phyloP scores from a whole-genome alignment of 495 filamentous ascomycete species.

The Aspergillus biplanus region DNA sequence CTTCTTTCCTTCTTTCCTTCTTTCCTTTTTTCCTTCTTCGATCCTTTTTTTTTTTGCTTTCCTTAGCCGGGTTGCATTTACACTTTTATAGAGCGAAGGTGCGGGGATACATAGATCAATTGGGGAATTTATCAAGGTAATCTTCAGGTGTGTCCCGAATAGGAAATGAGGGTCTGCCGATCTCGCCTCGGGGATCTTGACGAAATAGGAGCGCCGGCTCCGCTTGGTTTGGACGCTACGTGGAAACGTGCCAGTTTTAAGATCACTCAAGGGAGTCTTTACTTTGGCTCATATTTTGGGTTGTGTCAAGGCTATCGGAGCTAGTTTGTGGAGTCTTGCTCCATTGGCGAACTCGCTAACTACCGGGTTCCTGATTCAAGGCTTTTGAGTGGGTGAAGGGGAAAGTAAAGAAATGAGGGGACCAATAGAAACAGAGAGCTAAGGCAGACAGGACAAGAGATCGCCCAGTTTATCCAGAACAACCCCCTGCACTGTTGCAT shows the following conservation, averaged over 20 bases:
- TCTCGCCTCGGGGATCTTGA: background rate
- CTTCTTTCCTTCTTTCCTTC: too few relatives aligned
- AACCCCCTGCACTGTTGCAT: constrained; percentile 55
- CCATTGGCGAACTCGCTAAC: background rate
- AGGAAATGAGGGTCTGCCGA: background rate
- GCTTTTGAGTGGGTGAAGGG: background rate
- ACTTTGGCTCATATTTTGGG: background rate
- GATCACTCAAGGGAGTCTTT: background rate
- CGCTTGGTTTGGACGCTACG: background rate
- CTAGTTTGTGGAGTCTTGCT: background rate
- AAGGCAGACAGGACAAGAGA: constrained; percentile 48
- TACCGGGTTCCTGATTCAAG: background rate
- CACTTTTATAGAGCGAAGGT: background rate
- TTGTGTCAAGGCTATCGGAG: background rate
- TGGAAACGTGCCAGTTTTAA: constrained; percentile 1
- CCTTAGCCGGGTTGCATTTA: background rate
- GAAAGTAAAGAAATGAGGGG: too few relatives aligned
- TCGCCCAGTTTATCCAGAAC: constrained; percentile 58
- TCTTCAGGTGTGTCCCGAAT: background rate
- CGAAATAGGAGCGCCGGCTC: background rate
- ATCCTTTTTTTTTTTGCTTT: constrained; percentile 3
- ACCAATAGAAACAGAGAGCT: background rate
- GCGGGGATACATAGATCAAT: background rate
- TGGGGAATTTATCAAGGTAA: background rate
- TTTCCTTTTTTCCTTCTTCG: too few relatives aligned